These are phyloP conservation scores for Physcomitrium patens DNA, from an alignment of 225 moss, liverwort and hornwort genomes.

Conservation along the genomic window DNA sequence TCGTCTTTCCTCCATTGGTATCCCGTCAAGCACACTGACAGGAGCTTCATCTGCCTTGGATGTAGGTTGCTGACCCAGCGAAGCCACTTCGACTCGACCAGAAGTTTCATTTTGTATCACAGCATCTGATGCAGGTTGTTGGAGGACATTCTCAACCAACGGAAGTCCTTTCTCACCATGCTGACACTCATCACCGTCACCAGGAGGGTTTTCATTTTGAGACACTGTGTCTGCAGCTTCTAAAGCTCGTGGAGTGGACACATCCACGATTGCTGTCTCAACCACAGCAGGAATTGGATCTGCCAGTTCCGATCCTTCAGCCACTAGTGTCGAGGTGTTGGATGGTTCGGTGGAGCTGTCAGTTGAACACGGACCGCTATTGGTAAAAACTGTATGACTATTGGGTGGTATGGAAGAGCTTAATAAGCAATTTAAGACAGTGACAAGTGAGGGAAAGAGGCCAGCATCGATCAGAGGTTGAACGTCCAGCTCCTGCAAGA, in stretches of 20 bases:
- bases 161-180: constrained; percentile 7
- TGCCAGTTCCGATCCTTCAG: constrained; percentile 4
- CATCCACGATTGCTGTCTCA: constrained; percentile 16
- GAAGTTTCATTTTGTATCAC: not conserved
- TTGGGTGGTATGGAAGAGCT: constrained; percentile 30
- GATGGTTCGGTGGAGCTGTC: constrained; percentile 1
- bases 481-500: constrained; percentile 69
- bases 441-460: constrained; percentile 75
- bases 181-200: constrained; percentile 6
- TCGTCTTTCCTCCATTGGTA: constrained; percentile 25
- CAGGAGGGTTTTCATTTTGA: not conserved
- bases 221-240: not conserved
- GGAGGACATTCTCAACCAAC: not conserved
- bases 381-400: constrained; percentile 11
- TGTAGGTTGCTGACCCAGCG: constrained; percentile 22
- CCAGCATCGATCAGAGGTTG: constrained; percentile 79
- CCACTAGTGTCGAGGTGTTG: not conserved
- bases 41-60: not conserved
- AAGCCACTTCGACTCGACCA: constrained; percentile 5
- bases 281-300: not conserved
- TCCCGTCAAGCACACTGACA: not conserved
- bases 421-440: constrained; percentile 61
- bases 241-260: constrained; percentile 1
- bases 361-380: not conserved
- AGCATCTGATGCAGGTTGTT: not conserved